Percentiles rank a stretch among this genome's conserved stretches.
Conservation (phyloP, 768 basidiomycete genomes). For the Albatrellus ellisii region DNA sequence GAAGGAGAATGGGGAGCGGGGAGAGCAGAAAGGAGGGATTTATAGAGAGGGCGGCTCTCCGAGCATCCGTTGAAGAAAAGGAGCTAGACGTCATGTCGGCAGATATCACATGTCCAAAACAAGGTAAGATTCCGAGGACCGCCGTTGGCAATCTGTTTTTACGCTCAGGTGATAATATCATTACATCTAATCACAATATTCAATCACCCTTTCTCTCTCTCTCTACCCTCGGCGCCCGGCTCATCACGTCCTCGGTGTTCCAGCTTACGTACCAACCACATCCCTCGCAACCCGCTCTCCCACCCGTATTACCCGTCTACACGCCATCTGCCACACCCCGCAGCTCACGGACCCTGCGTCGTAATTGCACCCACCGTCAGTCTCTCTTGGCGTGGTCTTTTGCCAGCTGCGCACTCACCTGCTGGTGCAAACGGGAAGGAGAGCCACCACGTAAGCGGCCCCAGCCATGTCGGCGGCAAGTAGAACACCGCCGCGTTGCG, state of each 20-base stretch:
- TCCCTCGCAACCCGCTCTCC: conserved; percentile 35
- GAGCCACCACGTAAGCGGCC: conserved; percentile 79
- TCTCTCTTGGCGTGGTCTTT: too few species aligned
- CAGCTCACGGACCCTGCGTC: conserved; percentile 81
- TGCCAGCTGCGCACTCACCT: conserved; percentile 37
- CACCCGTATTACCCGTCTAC: conserved; percentile 71
- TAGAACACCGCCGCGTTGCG: conserved; percentile 86
- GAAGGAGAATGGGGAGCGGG: conserved; percentile 7
- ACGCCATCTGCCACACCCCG: conserved; percentile 92
- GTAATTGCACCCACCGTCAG: too few species aligned
- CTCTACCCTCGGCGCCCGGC: not conserved
- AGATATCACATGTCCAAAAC: conserved; percentile 19
- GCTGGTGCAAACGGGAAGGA: conserved; percentile 83
- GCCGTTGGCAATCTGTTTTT: too few species aligned
- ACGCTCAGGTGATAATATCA: too few species aligned
- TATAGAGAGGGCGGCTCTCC: conserved; percentile 34
- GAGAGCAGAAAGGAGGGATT: conserved; percentile 11
- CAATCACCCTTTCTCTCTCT: not conserved
- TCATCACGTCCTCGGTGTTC: not conserved
- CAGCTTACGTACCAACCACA: conserved; percentile 5
- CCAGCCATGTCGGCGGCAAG: conserved; percentile 84
- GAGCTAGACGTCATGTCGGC: conserved; percentile 21
- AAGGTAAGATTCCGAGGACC: too few species aligned
- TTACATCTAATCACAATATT: not conserved
- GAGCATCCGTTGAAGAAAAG: conserved; percentile 16